Evolutionary conservation across 805 yeast genomes (phyloP).

Genomic region (Naumovozyma castellii): DNA sequence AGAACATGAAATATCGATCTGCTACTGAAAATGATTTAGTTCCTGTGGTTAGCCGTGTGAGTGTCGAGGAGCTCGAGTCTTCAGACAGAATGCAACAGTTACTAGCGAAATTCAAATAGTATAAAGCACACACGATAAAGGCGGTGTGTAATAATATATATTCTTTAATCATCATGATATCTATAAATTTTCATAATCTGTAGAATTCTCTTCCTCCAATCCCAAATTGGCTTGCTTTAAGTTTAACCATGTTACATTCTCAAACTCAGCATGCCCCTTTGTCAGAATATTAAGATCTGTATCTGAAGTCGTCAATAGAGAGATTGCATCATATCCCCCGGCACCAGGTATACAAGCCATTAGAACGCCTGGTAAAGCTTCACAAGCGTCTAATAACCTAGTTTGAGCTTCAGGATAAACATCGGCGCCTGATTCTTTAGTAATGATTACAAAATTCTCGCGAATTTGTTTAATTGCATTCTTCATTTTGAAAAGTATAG

Average conservation of each 20-base stretch:
- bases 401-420: slow-evolving; percentile 82
- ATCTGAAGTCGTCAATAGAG: slow-evolving; percentile 50
- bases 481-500: slow-evolving; percentile 21
- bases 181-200: slow-evolving; percentile 18
- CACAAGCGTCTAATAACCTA: slow-evolving; percentile 48
- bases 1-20: neutral
- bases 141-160: too few species aligned
- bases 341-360: slow-evolving; percentile 99
- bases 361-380: slow-evolving; percentile 57
- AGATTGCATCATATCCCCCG: slow-evolving; percentile 92
- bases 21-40: neutral
- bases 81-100: neutral
- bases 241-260: slow-evolving; percentile 56
- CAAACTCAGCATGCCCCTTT: slow-evolving; percentile 26
- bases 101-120: neutral
- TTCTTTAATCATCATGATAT: neutral
- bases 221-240: slow-evolving; percentile 56
- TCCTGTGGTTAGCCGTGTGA: neutral
- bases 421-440: slow-evolving; percentile 65
- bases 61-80: neutral
- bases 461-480: slow-evolving; percentile 45
- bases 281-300: slow-evolving; percentile 30
- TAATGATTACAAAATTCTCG: slow-evolving; percentile 45
- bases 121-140: too few species aligned
- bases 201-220: slow-evolving; percentile 38